Conservation (phyloP, 2,329 filamentous ascomycete species). For the Neonectria hederae region DNA sequence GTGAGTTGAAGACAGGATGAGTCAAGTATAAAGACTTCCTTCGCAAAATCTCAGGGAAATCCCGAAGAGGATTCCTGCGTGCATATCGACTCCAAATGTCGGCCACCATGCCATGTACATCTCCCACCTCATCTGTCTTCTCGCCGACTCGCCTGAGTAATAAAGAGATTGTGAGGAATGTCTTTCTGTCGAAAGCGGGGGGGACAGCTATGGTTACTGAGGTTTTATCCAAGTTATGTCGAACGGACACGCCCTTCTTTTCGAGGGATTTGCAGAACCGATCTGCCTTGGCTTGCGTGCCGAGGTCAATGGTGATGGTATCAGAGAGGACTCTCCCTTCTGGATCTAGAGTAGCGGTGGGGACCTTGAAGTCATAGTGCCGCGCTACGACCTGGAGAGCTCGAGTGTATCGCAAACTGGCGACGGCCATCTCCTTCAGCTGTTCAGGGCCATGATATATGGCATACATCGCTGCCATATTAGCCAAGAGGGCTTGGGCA, state of each 20-base stretch:
- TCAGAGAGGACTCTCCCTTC: conserved; percentile 76
- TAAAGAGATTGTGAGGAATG: background rate
- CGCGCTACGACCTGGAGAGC: conserved; percentile 73
- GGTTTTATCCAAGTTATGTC: background rate
- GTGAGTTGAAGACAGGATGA: conserved; percentile 92
- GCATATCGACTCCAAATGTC: background rate
- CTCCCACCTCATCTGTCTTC: background rate
- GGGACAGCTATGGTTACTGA: background rate
- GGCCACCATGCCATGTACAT: background rate
- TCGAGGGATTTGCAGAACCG: background rate
- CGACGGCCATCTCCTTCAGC: conserved; percentile 83
- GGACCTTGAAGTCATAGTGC: conserved; percentile 70
- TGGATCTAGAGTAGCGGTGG: conserved; percentile 63
- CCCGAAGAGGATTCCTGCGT: background rate
- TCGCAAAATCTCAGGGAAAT: conserved; percentile 67
- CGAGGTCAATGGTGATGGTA: conserved; percentile 74
- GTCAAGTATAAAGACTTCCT: conserved; percentile 81
- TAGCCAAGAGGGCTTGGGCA: conserved; percentile 90
- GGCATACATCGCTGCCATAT: conserved; percentile 95
- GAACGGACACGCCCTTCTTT: background rate
- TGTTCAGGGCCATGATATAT: conserved; percentile 91
- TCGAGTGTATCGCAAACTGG: conserved; percentile 75
- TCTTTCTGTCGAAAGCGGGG: background rate
- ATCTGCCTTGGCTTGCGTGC: conserved; percentile 12
- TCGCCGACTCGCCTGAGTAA: background rate